Base-by-base conservation (phyloP, 306 rosid species). In the Carpinus fangiana region DNA sequence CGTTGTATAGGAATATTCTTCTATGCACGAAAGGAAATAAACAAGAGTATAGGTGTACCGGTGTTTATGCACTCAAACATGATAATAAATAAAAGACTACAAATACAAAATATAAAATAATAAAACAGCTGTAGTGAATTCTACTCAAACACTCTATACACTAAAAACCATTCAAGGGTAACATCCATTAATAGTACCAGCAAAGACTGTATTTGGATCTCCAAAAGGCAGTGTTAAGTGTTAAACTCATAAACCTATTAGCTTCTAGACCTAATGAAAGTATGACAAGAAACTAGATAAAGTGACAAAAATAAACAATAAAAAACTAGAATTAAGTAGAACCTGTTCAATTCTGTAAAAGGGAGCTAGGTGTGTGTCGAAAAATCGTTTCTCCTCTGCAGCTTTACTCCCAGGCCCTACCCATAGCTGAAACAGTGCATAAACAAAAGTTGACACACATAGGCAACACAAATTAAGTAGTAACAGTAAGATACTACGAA, bases 311-410 rank as follows among this genome's bases (percentile, higher is more conserved):
- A 46, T 56, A 53, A 76, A 43, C 11, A 34, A 62, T 60, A 75
- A 1, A 56, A 68, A 34, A 41, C 28, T 51, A 69, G 47, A 26
- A 31, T 31, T 7, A 54, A 12, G 56, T 50, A 80, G 81, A 78
- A 95, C 99, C 97, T 95, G 99, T 88, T 95, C 99, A 76, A 95
- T 95, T 88, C 99, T 87, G 95, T 95, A 91, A 86, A 95, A 95
- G 1, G 99, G 99, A 66, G 97, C 96, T 60, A 95, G 97, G 86
- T 91, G 93, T 77, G 67, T 86, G 75, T 95, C 98, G 84, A 95
- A 93, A 89, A 90, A 95, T 57, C 82, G 90, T 80, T 90, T 95
- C 92, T 95, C 98, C 76, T 82, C 90, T 9, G 98, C 96, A 67
- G 99, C 98, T 84, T 84, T 91, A 87, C 99, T 95, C 85, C 98